Percentiles rank a stretch among this genome's conserved stretches.
Evolutionary conservation across 768 basidiomycete species (phyloP).

Genomic region (Leucosporidium creatinivorum): DNA sequence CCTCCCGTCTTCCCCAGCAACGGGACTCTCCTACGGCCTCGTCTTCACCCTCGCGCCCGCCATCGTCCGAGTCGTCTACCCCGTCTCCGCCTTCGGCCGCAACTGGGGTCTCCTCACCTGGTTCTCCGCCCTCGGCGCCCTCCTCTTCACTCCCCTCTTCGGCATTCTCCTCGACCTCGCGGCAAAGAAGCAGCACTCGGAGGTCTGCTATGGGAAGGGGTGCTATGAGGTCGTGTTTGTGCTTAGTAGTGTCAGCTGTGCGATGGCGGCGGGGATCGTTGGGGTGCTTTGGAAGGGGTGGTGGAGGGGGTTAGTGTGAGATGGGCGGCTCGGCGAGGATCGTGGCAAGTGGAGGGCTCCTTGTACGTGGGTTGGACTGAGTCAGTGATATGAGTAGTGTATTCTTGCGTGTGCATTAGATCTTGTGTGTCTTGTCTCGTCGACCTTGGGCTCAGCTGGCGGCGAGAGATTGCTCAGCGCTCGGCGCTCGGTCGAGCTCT

Average conservation of each 20-base stretch:
- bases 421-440: no score
- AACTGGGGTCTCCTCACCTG: constrained; percentile 30
- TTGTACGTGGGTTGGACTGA: no score
- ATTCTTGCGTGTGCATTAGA: not conserved
- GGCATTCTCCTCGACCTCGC: constrained; percentile 24
- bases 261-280: not conserved
- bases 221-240: constrained; percentile 1
- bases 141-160: constrained; percentile 28
- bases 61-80: constrained; percentile 21
- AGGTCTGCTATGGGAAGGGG: not conserved
- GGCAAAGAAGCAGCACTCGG: not conserved
- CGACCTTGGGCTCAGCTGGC: no score
- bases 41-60: constrained; percentile 24
- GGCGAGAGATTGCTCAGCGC: no score
- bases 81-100: constrained; percentile 15
- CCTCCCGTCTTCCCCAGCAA: not conserved
- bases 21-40: constrained; percentile 18
- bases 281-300: not conserved
- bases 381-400: not conserved
- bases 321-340: no score
- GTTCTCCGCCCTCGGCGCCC: constrained; percentile 27
- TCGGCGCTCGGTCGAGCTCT: no score
- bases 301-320: constrained; percentile 3
- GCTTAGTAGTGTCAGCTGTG: not conserved
- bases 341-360: no score